Base-by-base conservation (phyloP, 2,329 filamentous ascomycete genomes). In the Fusarium sp. region DNA sequence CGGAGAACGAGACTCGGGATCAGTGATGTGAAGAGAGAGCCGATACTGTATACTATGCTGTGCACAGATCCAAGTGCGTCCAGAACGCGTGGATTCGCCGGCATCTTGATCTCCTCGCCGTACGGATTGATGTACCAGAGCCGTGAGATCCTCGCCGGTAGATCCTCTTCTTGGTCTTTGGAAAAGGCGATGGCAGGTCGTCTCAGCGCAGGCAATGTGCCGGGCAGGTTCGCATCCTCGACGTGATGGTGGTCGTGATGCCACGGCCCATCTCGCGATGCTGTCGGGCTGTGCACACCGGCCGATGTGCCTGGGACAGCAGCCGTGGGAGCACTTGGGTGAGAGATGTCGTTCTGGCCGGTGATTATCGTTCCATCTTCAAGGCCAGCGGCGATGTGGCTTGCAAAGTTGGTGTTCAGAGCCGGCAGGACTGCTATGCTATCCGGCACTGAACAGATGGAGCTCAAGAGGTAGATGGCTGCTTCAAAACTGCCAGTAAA, bases 111-210 rank as follows among this genome's bases (percentile, higher is more conserved):
- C 75, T 97, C 93, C 72, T 97, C 92, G n/a, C 94, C 94, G 74
- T 97, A 98, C 0, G 94, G 94, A 71, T 97, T 98, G 78, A 98
- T 98, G 78, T 98, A 98, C 92, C 93, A 98, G 29, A 98, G 83
- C 3, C 93, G 80, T 50, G 88, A 82, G 66, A 98, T 96, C 25
- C 91, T 84, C 0, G 89, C 83, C 0, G 91, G 84, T 1, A 98
- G 80, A 50, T 94, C 91, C 58, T 91, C 86, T 61, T 92, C 88
- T 35, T 85, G 81, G 70, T 80, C 76, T 77, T 98, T 98, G 70
- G 84, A 89, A 73, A 97, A 96, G 5, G 82, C 80, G 57, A 97
- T 93, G 61, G 96, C 91, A 46, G 90, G 91, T 53, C 90, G 88
- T 7, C 93, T 84, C 2, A 98, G 81, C 0, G 87, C 90, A 0